phyloP scores from a whole-genome alignment of 2,329 filamentous ascomycete species.

The Tolypocladium inflatum region DNA sequence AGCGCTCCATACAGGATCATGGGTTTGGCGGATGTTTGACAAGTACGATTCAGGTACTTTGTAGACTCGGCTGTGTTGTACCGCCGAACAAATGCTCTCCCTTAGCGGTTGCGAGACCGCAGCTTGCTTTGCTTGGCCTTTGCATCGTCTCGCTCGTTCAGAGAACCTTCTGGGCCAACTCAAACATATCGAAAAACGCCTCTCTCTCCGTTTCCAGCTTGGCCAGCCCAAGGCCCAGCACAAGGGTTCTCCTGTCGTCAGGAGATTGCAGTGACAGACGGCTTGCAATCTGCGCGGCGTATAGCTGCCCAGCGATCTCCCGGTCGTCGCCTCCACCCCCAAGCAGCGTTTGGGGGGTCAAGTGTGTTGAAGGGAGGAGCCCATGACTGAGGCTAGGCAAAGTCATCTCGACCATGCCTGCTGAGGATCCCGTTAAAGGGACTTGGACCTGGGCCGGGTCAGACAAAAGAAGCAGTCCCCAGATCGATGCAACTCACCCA shows the following conservation, averaged over 20 bases:
- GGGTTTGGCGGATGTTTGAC: too few species aligned
- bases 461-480: background rate
- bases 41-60: too few species aligned
- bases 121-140: background rate
- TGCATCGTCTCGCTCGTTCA: slow-evolving; percentile 12
- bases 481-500: slow-evolving; percentile 54
- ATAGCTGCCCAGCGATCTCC: slow-evolving; percentile 77
- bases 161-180: slow-evolving; percentile 50
- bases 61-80: too few species aligned
- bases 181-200: slow-evolving; percentile 55
- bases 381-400: slow-evolving; percentile 33
- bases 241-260: slow-evolving; percentile 49
- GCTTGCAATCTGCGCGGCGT: slow-evolving; percentile 82
- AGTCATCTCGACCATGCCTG: slow-evolving; percentile 53
- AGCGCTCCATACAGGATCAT: background rate
- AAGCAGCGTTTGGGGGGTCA: slow-evolving; percentile 80
- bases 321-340: slow-evolving; percentile 72
- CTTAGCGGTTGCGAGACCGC: background rate
- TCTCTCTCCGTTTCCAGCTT: slow-evolving; percentile 41
- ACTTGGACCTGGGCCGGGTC: slow-evolving; percentile 56
- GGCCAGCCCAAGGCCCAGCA: slow-evolving; percentile 51
- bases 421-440: slow-evolving; percentile 58
- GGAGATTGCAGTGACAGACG: slow-evolving; percentile 64
- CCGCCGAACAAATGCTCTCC: background rate
- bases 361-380: slow-evolving; percentile 66